Conservation (phyloP, 768 basidiomycete species). For the Lentinula detonsa region DNA sequence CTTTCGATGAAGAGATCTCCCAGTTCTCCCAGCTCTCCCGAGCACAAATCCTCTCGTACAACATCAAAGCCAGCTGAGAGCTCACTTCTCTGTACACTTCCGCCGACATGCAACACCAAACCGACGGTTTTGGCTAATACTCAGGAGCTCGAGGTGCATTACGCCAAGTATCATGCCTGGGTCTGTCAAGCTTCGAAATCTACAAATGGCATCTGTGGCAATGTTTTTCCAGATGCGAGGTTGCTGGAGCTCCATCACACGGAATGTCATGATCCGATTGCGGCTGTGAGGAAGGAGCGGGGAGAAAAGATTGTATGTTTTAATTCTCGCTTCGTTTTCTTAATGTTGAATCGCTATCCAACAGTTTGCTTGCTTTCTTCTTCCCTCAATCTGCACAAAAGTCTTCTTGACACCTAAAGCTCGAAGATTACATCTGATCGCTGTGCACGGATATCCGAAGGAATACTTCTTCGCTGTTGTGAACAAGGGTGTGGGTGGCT, state of each 20-base stretch:
- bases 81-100: conserved; percentile 62
- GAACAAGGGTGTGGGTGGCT: conserved; percentile 82
- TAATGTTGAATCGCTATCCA: neutral
- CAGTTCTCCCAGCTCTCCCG: neutral
- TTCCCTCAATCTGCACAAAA: conserved; percentile 39
- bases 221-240: conserved; percentile 81
- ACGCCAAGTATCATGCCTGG: conserved; percentile 78
- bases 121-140: conserved; percentile 62
- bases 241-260: conserved; percentile 79
- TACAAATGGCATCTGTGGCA: conserved; percentile 40
- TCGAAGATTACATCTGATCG: conserved; percentile 76
- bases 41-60: neutral
- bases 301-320: conserved; percentile 79
- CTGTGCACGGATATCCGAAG: conserved; percentile 78
- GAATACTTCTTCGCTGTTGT: conserved; percentile 90
- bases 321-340: neutral
- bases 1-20: neutral
- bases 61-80: conserved; percentile 17
- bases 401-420: conserved; percentile 68
- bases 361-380: conserved; percentile 76
- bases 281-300: conserved; percentile 66
- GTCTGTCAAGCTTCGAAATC: conserved; percentile 58
- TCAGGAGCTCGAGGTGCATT: conserved; percentile 75
- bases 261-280: conserved; percentile 85
- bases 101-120: conserved; percentile 72